phyloP scores from a whole-genome alignment of 495 filamentous ascomycete genomes.

The Lasiosphaeriaceae sp. region DNA sequence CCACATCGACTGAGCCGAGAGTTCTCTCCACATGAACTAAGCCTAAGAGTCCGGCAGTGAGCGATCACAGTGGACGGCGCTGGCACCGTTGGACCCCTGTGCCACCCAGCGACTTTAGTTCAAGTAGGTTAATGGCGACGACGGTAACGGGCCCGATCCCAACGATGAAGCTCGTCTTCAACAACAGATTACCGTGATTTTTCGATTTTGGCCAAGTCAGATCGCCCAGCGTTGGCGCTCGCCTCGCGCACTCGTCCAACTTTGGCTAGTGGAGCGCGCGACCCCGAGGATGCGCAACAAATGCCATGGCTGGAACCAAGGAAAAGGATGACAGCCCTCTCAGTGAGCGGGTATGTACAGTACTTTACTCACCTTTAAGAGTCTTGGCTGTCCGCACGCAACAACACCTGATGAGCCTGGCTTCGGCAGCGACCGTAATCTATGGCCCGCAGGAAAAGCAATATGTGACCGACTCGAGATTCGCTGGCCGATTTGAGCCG shows the following conservation, averaged over 20 bases:
- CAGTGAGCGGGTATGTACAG: no score
- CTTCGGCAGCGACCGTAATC: slow-evolving; percentile 11
- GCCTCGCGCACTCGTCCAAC: no score
- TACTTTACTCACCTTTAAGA: no score
- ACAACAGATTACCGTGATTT: no score
- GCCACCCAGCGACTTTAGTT: neutral
- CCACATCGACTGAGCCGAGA: neutral
- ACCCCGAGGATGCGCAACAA: neutral
- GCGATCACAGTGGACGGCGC: neutral
- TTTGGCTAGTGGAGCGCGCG: no score
- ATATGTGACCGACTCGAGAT: slow-evolving; percentile 15
- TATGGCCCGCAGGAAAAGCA: slow-evolving; percentile 17
- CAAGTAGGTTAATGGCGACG: no score
- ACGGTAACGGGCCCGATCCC: no score
- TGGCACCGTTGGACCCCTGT: neutral
- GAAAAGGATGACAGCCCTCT: neutral
- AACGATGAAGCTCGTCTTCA: no score
- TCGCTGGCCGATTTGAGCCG: slow-evolving; percentile 19
- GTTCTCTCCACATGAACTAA: neutral
- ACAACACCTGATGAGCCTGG: slow-evolving; percentile 1
- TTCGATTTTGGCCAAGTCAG: no score
- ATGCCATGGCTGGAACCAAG: neutral
- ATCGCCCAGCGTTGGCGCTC: no score
- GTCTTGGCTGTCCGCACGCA: neutral
- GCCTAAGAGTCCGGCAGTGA: slow-evolving; percentile 7